phyloP scores from a whole-genome alignment of 306 rosid genomes.

The Sphenostylis stenocarpa region DNA sequence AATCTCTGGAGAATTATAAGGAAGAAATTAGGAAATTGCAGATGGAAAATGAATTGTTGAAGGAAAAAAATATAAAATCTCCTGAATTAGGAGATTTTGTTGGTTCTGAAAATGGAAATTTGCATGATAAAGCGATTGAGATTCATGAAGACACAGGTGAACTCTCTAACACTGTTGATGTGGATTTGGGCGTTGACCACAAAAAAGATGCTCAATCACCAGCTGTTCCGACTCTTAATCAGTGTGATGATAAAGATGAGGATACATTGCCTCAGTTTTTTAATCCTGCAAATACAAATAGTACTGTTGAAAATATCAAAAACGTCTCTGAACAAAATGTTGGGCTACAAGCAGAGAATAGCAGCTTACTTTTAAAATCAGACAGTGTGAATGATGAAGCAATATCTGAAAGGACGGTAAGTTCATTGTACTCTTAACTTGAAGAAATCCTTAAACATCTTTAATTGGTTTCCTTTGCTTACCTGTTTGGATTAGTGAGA shows the following conservation, averaged over 20 bases:
- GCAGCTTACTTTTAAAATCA: constrained; percentile 39
- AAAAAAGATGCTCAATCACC: constrained; percentile 46
- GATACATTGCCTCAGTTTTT: constrained; percentile 46
- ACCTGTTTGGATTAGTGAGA: constrained; percentile 14
- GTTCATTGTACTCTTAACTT: constrained; percentile 42
- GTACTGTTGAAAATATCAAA: constrained; percentile 39
- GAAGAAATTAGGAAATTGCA: constrained; percentile 77
- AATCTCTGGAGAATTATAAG: constrained; percentile 62
- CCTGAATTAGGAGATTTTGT: constrained; percentile 41
- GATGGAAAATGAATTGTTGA: constrained; percentile 71
- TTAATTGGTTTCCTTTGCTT: constrained; percentile 14
- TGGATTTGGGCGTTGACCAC: constrained; percentile 36
- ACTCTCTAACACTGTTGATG: constrained; percentile 43
- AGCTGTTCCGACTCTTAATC: constrained; percentile 41
- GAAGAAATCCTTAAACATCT: constrained; percentile 9
- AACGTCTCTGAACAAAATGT: constrained; percentile 42
- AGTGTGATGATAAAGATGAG: constrained; percentile 40
- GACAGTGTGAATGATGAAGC: constrained; percentile 49
- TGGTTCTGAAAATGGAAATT: constrained; percentile 44
- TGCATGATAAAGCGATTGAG: constrained; percentile 63
- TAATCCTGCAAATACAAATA: constrained; percentile 39
- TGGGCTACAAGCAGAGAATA: constrained; percentile 43
- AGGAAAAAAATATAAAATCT: constrained; percentile 43
- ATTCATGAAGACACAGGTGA: constrained; percentile 71
- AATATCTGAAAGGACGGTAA: constrained; percentile 58